Percentiles rank a stretch among this genome's conserved stretches.
Evolutionary conservation across 2,329 filamentous ascomycete species (phyloP).

Genomic region (Acrodontium crateriforme): DNA sequence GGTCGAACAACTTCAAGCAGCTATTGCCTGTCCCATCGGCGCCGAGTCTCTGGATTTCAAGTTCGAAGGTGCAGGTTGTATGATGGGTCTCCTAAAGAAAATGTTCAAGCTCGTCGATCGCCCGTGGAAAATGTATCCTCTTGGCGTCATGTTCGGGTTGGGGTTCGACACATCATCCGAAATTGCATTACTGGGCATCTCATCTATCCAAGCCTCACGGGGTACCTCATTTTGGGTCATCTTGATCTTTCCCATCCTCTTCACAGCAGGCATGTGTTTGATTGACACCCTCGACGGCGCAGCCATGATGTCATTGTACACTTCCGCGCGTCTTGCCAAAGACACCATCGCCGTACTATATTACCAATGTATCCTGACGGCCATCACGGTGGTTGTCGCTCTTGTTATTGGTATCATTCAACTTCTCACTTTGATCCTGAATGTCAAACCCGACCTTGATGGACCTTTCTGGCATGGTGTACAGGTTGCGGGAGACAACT

Average conservation of each 20-base stretch:
- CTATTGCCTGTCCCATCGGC: conserved; percentile 37
- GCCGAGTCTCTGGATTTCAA: conserved; percentile 39
- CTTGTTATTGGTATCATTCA: conserved; percentile 79
- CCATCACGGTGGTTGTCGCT: conserved; percentile 69
- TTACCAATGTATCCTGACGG: conserved; percentile 79
- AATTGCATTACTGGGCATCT: conserved; percentile 81
- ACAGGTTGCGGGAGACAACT: conserved; percentile 59
- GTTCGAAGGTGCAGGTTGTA: conserved; percentile 62
- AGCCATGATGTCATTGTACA: conserved; percentile 89
- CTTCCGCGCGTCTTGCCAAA: conserved; percentile 59
- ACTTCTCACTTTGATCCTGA: conserved; percentile 61
- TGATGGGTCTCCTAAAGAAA: conserved; percentile 56
- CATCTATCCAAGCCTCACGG: conserved; percentile 69
- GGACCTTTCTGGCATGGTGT: conserved; percentile 90
- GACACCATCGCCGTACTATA: conserved; percentile 86
- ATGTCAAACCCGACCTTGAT: conserved; percentile 52
- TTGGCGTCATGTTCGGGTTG: conserved; percentile 73
- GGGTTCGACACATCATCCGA: conserved; percentile 95
- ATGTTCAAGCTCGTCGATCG: conserved; percentile 60
- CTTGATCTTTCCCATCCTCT: conserved; percentile 76
- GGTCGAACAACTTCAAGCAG: conserved; percentile 49
- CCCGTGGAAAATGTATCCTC: conserved; percentile 93
- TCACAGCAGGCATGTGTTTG: conserved; percentile 91
- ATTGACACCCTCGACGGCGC: conserved; percentile 87
- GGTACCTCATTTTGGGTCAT: conserved; percentile 92